Base-by-base conservation (phyloP, 192 early-diverging fungal species). In the Rhizoclosmatium sp. region DNA sequence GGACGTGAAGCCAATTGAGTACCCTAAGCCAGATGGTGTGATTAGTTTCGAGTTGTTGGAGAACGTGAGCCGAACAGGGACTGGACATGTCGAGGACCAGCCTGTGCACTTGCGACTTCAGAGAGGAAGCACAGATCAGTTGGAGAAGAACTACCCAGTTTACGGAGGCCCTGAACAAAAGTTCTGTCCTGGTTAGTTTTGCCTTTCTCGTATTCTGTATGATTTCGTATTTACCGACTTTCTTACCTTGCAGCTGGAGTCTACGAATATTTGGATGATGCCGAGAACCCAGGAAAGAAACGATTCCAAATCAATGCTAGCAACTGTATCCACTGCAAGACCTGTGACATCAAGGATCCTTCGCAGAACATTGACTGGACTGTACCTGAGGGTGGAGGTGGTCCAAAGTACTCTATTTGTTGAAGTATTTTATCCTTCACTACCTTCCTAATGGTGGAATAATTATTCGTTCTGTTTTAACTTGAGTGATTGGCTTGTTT, bases 281-380 rank as follows among this genome's bases (percentile, higher is more conserved):
- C 97, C 76, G 76, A 74, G 61, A 91, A 93, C 40, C 93, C 96
- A 2, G 94, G 93, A 4, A 62, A 95, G 76, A 94, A 98, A 87
- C 89, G 96, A 12, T 93, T 98, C 82, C 96, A 98, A 87, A 98
- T 99, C 83, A 98, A 99, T 39, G 75, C 75, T 14, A 78, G 79
- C 79, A 80, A 99, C 85, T 99, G 98, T 81, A 95, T 99, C 61
- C 98, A 99, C 85, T 99, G 98, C 93, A 99, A 99, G 89, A 99
- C 98, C 0, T 99, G 98, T 79, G 97, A 99, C 82, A 99, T 99
- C 82, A 99, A 99, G 85, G 98, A 99, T 83, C 97, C 97, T 31
- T 92, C 94, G 47, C 98, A 99, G 86, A 98, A 99, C 84, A 98
- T 99, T 85, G 93, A 98, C 84, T 99, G 98, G 98, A 94, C 94